Percentiles rank a stretch among this genome's conserved stretches.
Evolutionary conservation across 371 early-diverging fungal species (phyloP).

Genomic region (Syncephalastrum monosporum): DNA sequence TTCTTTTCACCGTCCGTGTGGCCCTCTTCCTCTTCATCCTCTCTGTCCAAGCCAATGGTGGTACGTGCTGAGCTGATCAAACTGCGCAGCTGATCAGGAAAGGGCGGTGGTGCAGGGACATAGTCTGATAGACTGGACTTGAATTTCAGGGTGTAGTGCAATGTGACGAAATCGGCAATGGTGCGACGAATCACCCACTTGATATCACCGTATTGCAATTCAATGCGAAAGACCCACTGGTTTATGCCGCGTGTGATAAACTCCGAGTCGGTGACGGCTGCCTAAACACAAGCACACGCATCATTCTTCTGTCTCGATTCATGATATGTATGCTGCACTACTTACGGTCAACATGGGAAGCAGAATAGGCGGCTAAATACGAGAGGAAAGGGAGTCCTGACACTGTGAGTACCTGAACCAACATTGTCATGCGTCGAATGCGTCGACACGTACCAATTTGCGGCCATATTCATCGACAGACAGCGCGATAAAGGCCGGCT

Average conservation of each 20-base stretch:
- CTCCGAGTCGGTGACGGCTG: conserved; percentile 58
- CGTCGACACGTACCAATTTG: conserved; percentile 25
- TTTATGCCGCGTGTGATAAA: conserved; percentile 31
- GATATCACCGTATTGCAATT: conserved; percentile 77
- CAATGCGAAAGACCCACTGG: conserved; percentile 66
- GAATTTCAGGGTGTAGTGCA: conserved; percentile 65
- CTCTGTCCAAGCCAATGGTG: conserved; percentile 18
- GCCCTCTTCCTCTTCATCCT: conserved; percentile 8
- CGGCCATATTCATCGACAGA: conserved; percentile 36
- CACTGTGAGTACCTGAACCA: neutral
- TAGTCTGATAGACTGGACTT: conserved; percentile 31
- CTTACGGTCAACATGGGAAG: conserved; percentile 40
- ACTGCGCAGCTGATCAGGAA: conserved; percentile 45
- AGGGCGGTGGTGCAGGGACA: conserved; percentile 37
- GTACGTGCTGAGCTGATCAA: conserved; percentile 38
- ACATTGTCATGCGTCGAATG: neutral
- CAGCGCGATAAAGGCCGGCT: conserved; percentile 40
- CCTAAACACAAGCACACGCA: conserved; percentile 18
- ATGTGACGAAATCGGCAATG: conserved; percentile 64
- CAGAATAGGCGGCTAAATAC: conserved; percentile 44
- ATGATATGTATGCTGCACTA: neutral
- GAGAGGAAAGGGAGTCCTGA: conserved; percentile 1
- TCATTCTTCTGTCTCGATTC: neutral
- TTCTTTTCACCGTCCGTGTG: conserved; percentile 27
- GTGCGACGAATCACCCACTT: conserved; percentile 76